phyloP scores from a whole-genome alignment of 73 alveolate genomes.

The Tetrahymena elliotti region DNA sequence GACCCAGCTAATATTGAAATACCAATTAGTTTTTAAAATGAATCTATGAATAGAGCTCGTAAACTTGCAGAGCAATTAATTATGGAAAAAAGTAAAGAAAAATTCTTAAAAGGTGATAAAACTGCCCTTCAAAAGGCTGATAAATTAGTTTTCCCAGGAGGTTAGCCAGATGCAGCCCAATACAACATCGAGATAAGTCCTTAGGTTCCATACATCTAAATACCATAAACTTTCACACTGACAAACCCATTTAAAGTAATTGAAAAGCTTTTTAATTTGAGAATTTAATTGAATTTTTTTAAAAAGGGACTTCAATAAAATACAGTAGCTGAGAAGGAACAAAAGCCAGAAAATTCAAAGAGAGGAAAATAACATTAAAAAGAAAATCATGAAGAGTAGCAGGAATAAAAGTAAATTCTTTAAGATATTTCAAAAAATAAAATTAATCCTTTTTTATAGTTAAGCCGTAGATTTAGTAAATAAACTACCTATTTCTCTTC shows the following conservation, averaged over 20 bases:
- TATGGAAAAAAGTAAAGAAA: slow-evolving; percentile 13
- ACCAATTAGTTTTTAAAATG: slow-evolving; percentile 15
- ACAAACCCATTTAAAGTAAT: not conserved
- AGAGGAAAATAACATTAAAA: not conserved
- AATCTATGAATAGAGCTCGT: slow-evolving; percentile 20
- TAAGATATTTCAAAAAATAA: slow-evolving; percentile 3
- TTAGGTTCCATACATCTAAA: not conserved
- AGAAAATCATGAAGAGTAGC: slow-evolving; percentile 8
- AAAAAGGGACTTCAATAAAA: not conserved
- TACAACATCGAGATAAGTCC: not conserved
- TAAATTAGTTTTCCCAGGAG: not conserved
- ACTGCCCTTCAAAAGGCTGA: not conserved
- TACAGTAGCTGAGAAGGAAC: not conserved
- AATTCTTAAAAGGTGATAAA: slow-evolving; percentile 35
- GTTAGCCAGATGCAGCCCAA: not conserved
- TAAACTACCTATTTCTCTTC: slow-evolving; percentile 35
- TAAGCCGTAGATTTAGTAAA: slow-evolving; percentile 23
- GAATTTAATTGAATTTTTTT: not conserved
- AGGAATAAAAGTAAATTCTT: slow-evolving; percentile 2
- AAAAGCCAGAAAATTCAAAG: not conserved
- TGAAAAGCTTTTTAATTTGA: not conserved
- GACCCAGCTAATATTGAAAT: slow-evolving; percentile 1
- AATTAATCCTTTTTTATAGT: slow-evolving; percentile 7
- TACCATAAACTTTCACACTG: not conserved
- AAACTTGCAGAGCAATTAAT: slow-evolving; percentile 8